Base-by-base conservation (phyloP, 306 rosid genomes). In the Dryas alaskensis region DNA sequence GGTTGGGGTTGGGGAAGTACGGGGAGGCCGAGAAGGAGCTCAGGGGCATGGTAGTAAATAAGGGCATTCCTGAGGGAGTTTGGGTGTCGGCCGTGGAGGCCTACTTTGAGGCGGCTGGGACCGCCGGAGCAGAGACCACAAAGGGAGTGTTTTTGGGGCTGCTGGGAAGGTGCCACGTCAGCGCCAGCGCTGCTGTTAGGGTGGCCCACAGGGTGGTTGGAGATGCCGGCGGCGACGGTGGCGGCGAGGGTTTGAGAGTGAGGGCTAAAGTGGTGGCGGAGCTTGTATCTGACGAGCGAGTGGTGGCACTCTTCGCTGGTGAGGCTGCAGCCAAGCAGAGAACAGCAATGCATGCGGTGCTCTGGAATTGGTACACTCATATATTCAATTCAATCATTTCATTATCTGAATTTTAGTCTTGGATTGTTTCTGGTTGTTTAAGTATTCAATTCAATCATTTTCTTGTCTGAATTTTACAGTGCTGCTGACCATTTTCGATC, bases 51-150 rank as follows among this genome's bases (percentile, higher is more conserved):
- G 91, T 88, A 22, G 83, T 88, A 13, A 86, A 82, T 45, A 74
- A 82, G 50, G 98, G 92, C 63, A 80, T 91, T 76, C 97, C 98
- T 0, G 97, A 94, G 78, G 83, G 90, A 46, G 91, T 89, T 78
- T 94, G 96, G 96, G 87, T 91, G 13, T 89, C 98, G 2, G 92
- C 97, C 0, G 92, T 91, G 44, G 98, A 91, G 84, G 84, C 96
- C 0, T 94, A 89, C 79, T 91, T 89, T 67, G 78, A 80, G 2
- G 88, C 92, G 3, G 92, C 79, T 0, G 96, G 97, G 57, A 81
- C 90, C 1, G 98, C 98, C 0, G 98, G 97, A 60, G 96, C 96
- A 0, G 98, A 91, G 87, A 91, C 98, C 0, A 89, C 88, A 0
- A 94, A 89, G 85, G 92, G 92, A n/a, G 92, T 91, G 67, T 94